These are phyloP conservation scores for Mediolabrus comicus DNA, from an alignment of 108 stramenopile genomes.

Conservation along the genomic window DNA sequence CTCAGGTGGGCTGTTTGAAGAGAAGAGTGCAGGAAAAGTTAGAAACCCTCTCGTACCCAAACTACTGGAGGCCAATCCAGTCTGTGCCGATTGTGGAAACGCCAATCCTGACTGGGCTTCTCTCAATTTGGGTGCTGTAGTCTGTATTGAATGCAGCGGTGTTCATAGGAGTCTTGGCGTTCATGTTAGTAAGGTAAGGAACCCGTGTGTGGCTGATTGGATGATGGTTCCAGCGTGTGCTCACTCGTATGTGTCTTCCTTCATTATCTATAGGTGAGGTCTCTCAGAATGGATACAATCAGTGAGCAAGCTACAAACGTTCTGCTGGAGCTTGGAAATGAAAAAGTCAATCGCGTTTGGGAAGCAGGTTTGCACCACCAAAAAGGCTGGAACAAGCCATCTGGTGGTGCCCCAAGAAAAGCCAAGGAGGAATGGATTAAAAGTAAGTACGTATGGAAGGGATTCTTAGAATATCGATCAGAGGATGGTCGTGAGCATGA, in stretches of 20 bases:
- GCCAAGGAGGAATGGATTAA: constrained; percentile 86
- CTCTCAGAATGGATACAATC: constrained; percentile 71
- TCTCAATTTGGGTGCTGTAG: constrained; percentile 81
- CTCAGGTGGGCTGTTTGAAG: constrained; percentile 8
- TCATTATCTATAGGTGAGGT: constrained; percentile 52
- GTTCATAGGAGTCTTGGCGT: constrained; percentile 97
- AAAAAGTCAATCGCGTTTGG: constrained; percentile 77
- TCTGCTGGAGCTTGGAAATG: constrained; percentile 69
- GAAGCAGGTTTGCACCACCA: constrained; percentile 76
- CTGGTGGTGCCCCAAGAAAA: constrained; percentile 50
- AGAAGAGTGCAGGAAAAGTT: constrained; percentile 7
- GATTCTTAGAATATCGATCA: constrained; percentile 65
- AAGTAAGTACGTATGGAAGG: constrained; percentile 87
- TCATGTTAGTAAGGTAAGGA: constrained; percentile 93
- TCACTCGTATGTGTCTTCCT: not conserved
- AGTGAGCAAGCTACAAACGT: constrained; percentile 62
- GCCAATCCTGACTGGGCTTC: constrained; percentile 84
- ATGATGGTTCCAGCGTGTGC: not conserved
- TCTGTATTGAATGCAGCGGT: constrained; percentile 98
- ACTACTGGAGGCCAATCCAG: constrained; percentile 65
- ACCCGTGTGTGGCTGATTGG: constrained; percentile 16
- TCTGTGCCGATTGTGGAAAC: constrained; percentile 84
- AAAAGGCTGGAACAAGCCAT: constrained; percentile 83
- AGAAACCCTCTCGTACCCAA: constrained; percentile 49
- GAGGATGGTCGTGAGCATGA: constrained; percentile 55